Evolutionary conservation across 257 asterid species (phyloP).

Genomic region (Coffea eugenioides): DNA sequence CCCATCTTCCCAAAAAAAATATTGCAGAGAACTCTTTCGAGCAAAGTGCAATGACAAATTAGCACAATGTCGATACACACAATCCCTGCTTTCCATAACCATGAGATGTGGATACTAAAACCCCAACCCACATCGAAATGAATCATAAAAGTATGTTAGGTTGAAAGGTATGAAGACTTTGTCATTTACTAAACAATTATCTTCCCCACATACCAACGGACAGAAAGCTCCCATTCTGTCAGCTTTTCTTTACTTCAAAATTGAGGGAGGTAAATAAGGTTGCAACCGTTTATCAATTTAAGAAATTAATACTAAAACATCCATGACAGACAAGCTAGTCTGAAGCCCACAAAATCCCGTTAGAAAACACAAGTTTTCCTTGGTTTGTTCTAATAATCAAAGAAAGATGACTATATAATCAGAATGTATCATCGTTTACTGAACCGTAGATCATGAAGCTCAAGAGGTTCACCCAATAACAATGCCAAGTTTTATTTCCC

Average conservation of each 20-base stretch:
- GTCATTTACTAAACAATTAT: neutral
- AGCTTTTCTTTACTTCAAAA: neutral
- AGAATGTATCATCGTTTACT: constrained; percentile 39
- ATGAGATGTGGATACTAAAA: too few species aligned
- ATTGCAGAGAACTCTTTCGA: constrained; percentile 36
- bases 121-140: too few species aligned
- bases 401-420: neutral
- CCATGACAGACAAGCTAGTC: neutral
- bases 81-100: constrained; percentile 9
- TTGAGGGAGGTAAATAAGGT: neutral
- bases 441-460: constrained; percentile 45
- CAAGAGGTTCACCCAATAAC: constrained; percentile 75
- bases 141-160: too few species aligned
- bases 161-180: neutral
- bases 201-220: neutral
- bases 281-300: neutral
- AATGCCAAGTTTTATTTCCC: constrained; percentile 41
- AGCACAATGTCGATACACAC: constrained; percentile 28
- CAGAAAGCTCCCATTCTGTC: neutral
- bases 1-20: constrained; percentile 25
- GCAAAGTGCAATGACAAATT: constrained; percentile 12
- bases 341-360: neutral
- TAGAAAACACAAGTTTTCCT: neutral
- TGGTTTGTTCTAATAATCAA: neutral
- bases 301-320: neutral